Percentiles rank a stretch among this genome's conserved stretches.
Conservation (phyloP, 345 rosid genomes). For the Rubroshorea leprosula region DNA sequence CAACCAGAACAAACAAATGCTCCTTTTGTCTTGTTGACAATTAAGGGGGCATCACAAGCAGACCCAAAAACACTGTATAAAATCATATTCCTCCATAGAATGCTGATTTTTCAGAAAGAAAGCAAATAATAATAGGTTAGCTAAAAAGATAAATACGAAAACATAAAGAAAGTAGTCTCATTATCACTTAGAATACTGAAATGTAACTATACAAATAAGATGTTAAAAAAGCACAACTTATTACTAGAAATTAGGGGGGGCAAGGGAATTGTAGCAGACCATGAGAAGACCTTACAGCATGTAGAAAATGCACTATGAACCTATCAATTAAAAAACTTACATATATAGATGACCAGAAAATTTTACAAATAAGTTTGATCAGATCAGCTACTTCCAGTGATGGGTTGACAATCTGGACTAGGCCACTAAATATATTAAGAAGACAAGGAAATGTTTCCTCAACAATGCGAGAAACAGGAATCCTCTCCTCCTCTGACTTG, state of each 20-base stretch:
- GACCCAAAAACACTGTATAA: not conserved
- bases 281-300: no score
- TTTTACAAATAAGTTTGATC: slow-evolving; percentile 94
- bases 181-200: not conserved
- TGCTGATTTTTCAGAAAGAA: not conserved
- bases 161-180: not conserved
- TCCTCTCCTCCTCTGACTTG: slow-evolving; percentile 96
- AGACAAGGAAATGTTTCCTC: slow-evolving; percentile 86
- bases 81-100: not conserved
- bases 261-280: no score
- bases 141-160: slow-evolving; percentile 3
- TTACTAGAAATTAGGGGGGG: not conserved
- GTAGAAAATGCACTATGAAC: not conserved
- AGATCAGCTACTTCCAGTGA: slow-evolving; percentile 82
- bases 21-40: not conserved
- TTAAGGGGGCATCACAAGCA: not conserved
- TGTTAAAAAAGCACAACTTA: not conserved
- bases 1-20: not conserved
- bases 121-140: not conserved
- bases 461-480: slow-evolving; percentile 75
- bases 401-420: slow-evolving; percentile 76
- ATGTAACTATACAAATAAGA: not conserved
- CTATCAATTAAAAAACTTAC: slow-evolving; percentile 44
- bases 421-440: slow-evolving; percentile 68
- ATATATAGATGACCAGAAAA: slow-evolving; percentile 96